These are phyloP conservation scores for Avena eriantha DNA, from an alignment of 176 grass and related monocot genomes.

Conservation along the genomic window DNA sequence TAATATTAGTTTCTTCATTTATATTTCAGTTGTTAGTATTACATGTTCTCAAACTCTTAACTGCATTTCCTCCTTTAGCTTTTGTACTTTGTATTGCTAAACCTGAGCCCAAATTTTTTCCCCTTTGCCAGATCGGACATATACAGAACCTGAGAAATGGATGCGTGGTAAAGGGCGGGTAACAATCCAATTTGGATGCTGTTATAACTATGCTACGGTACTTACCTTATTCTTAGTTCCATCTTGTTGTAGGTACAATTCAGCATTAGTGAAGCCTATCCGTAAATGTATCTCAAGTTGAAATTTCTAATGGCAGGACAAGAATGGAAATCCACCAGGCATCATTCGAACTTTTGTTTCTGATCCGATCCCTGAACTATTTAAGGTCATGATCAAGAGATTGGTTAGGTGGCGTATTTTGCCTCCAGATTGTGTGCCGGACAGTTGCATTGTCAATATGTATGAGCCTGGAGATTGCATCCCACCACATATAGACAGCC, in stretches of 20 bases:
- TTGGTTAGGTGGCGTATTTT: conserved; percentile 76
- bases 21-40: conserved; percentile 1
- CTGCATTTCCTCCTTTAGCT: background rate
- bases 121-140: conserved; percentile 64
- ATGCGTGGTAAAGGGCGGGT: conserved; percentile 89
- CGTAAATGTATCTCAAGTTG: conserved; percentile 20
- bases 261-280: conserved; percentile 5
- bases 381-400: conserved; percentile 76
- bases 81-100: conserved; percentile 27
- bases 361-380: conserved; percentile 72
- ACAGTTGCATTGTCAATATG: conserved; percentile 95
- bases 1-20: background rate
- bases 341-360: conserved; percentile 65
- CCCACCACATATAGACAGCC: conserved; percentile 89
- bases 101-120: background rate
- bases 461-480: conserved; percentile 89
- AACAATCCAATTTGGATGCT: conserved; percentile 87
- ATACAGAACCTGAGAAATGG: conserved; percentile 84
- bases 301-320: conserved; percentile 69
- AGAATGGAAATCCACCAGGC: conserved; percentile 87
- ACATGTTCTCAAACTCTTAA: background rate
- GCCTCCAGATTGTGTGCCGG: conserved; percentile 65
- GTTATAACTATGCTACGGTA: conserved; percentile 89
- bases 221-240: conserved; percentile 37
- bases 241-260: conserved; percentile 32